Base-by-base conservation (phyloP, 768 basidiomycete species). In the Leccinum olivaceopallidum region DNA sequence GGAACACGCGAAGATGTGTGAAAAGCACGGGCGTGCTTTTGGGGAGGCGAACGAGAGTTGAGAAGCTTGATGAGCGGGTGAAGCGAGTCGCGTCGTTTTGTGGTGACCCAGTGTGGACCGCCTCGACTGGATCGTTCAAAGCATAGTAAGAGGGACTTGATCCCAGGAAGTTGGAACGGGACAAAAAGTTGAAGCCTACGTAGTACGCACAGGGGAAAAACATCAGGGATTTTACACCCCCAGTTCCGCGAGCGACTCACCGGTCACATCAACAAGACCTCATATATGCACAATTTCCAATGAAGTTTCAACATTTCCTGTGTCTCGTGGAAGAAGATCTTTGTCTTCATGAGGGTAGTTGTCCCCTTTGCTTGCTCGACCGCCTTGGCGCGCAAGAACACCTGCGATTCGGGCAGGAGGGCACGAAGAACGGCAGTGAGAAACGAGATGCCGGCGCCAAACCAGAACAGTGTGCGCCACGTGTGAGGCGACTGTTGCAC, bases 381-480 rank as follows among this genome's bases (percentile, higher is more conserved):
- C 44, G 76, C 83, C 71, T 83, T 83, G 8, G 89, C 90, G 37
- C 82, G 78, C 49, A 90, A 63, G 79, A 94, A 96, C 58, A 83
- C 78, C 59, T 83, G 79, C 36, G 88, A 90, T 75, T 98, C 95
- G 0, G 95, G 95, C 0, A 96, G 73, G 37, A 82, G 22, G 0
- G 82, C 77, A 20, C 94, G 81, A 57, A 95, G 60, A 4, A 78
- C 57, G 0, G 92, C 94, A 1, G 92, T 87, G 52, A 89, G 84
- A 5, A 84, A 71, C 0, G 85, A 86, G 58, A 94, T 80, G 12
- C 87, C 88, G 3, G 89, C 74, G 1, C 84, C 89, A 42, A 86
- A 82, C 86, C 89, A 97, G 80, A 95, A 96, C 18, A 97, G 75
- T 4, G 81, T 75, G 39, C 94, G 80, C 95, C 95, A 96, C 48